Evolutionary conservation across 176 grass and related monocot species (phyloP), one percentile per base, ranked within the genome.

Genomic region (Eragrostis nindensis): DNA sequence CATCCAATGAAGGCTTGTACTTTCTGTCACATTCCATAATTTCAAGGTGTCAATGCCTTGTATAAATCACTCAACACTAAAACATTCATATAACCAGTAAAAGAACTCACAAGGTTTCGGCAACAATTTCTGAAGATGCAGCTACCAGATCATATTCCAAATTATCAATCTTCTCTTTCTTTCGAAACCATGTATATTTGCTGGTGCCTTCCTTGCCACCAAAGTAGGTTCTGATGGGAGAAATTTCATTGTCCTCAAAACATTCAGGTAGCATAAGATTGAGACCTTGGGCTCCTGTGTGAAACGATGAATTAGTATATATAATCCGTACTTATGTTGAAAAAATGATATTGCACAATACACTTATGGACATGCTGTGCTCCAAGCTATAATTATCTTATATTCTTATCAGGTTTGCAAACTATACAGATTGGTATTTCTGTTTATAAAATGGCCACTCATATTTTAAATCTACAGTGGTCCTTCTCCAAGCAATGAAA

Each of bases 121-220:
- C 88, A 56, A 91, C 75, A 79, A 85, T 48, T 88, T 89, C 86
- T 87, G 84, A 68, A 73, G 61, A 82, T 80, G 81, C 47, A 70
- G 78, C 84, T 27, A 89, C 77, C 50, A 84, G 80, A 79, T 89
- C 82, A 84, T 72, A 68, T 59, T 93, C 88, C 66, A 86, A 83
- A 57, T 82, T 82, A 24, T 53, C 71, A 77, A 78, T 57, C 77
- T 91, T 95, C 83, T 89, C 72, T 88, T 85, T 88, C 66, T 85
- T 86, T 82, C 84, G 85, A 60, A 88, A 95, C 96, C 96, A 99
- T 71, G 68, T 90, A 86, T 95, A 99, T 69, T 68, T 93, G 38
- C 88, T 90, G 76, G 62, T 66, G 62, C 96, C 96, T 89, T 99
- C 96, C 47, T 84, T 89, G 52, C 96, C 96, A 89, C 96, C 96